Base-by-base conservation (phyloP, 305 asterid genomes). In the Striga hermonthica region DNA sequence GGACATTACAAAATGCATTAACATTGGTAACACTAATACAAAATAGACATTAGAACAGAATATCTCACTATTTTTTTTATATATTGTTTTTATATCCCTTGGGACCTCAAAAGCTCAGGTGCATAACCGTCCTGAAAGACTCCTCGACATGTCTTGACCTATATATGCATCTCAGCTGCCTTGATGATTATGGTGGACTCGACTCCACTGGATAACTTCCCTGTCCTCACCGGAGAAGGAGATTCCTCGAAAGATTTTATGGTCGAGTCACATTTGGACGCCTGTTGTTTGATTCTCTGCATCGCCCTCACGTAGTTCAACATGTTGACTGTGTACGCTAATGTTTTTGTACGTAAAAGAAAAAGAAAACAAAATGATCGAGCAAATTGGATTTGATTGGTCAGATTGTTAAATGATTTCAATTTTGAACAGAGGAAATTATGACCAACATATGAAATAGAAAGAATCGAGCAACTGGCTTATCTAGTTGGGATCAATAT, bases 21-120 rank as follows among this genome's bases (percentile, higher is more conserved):
- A 22, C 1, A 22, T 22, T 22, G 31, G 2, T 22, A 22, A 0
- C 31, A 22, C 31, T 22, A 22, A 1, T 22, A 22, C 31, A 22
- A 22, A 22, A 22, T 22, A 22, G 31, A 22, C 31, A 22, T 22
- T 22, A 22, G 31, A 22, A 22, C 31, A 22, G 1, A 22, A 22
- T 2, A 22, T 22, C 31, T 22, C 31, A 22, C 31, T 22, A 22
- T 22, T 22, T 22, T 22, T 22, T 22, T 22, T 22, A 22, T n/a
- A n/a, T n/a, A n/a, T n/a, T n/a, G 31, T 22, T 22, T 22, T 22
- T 2, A 6, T n/a, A 5, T 74, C 57, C 69, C 54, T 70, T 75
- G 52, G 81, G 83, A 62, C 81, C 83, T 81, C 83, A 79, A 56
- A 73, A 79, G 66, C 83, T 76, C 65, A 79, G 49, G 60, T 57